These are phyloP conservation scores for Takashimella tepidaria DNA, from an alignment of 1,284 basidiomycete genomes.

Conservation along the genomic window DNA sequence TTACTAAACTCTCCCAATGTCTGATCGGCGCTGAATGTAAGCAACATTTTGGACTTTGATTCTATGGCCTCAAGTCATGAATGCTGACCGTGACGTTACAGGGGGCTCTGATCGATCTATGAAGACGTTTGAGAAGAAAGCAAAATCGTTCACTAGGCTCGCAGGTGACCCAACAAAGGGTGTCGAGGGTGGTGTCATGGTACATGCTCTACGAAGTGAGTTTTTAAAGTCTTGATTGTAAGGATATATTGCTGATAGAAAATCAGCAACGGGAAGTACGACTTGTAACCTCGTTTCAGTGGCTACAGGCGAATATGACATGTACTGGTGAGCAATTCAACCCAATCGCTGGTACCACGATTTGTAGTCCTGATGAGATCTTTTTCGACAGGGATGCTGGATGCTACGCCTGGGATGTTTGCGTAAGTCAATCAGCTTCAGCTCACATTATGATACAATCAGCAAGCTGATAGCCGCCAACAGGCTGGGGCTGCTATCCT, in stretches of 20 bases:
- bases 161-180: slow-evolving; percentile 66
- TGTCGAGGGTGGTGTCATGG: slow-evolving; percentile 76
- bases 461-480: too few relatives aligned
- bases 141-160: slow-evolving; percentile 64
- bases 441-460: too few relatives aligned
- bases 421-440: slow-evolving; percentile 57
- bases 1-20: slow-evolving; percentile 70
- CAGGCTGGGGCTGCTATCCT: slow-evolving; percentile 83
- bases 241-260: not conserved
- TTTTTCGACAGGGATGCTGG: slow-evolving; percentile 52
- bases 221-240: not conserved
- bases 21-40: slow-evolving; percentile 74
- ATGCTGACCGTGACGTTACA: slow-evolving; percentile 16
- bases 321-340: slow-evolving; percentile 62
- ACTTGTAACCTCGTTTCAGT: slow-evolving; percentile 75
- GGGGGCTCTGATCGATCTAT: slow-evolving; percentile 76
- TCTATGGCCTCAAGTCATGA: not conserved
- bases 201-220: slow-evolving; percentile 67
- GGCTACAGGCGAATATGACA: slow-evolving; percentile 74
- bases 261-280: slow-evolving; percentile 61
- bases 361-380: too few relatives aligned
- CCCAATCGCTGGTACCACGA: too few relatives aligned
- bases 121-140: slow-evolving; percentile 60
- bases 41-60: slow-evolving; percentile 9
- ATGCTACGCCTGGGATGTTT: slow-evolving; percentile 71